Percentiles rank a stretch among this genome's conserved stretches.
These are phyloP conservation scores for Eudorina sp. DNA, from an alignment of 139 green algal species.

Conservation along the genomic window DNA sequence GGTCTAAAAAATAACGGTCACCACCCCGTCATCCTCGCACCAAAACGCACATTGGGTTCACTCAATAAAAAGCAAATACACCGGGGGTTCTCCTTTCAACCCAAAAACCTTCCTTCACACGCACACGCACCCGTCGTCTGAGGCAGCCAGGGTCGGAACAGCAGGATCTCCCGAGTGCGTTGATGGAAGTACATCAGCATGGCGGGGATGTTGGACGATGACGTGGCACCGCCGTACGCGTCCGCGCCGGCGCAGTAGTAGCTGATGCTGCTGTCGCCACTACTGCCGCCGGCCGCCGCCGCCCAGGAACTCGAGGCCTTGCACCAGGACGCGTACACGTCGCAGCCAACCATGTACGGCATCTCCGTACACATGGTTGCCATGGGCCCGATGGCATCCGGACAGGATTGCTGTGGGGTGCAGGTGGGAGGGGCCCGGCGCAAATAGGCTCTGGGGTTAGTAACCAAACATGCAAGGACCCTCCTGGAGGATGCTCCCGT, in stretches of 20 bases:
- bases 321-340: conserved; percentile 46
- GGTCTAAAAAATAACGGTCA: no score
- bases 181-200: conserved; percentile 75
- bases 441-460: no score
- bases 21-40: no score
- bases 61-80: no score
- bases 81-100: no score
- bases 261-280: not conserved
- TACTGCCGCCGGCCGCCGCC: not conserved
- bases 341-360: conserved; percentile 54
- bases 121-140: conserved; percentile 37
- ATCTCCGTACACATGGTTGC: conserved; percentile 52
- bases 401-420: conserved; percentile 16
- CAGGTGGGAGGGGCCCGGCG: not conserved
- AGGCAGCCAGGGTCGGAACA: conserved; percentile 60
- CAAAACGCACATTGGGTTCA: no score
- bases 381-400: conserved; percentile 51
- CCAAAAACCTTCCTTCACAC: no score
- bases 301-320: not conserved
- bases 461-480: no score
- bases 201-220: conserved; percentile 45
- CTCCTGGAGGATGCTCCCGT: no score
- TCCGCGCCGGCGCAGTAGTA: conserved; percentile 13
- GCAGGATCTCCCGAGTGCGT: conserved; percentile 52
- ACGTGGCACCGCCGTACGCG: not conserved